phyloP scores from a whole-genome alignment of 2,329 filamentous ascomycete genomes.

The Biscogniauxia marginata region DNA sequence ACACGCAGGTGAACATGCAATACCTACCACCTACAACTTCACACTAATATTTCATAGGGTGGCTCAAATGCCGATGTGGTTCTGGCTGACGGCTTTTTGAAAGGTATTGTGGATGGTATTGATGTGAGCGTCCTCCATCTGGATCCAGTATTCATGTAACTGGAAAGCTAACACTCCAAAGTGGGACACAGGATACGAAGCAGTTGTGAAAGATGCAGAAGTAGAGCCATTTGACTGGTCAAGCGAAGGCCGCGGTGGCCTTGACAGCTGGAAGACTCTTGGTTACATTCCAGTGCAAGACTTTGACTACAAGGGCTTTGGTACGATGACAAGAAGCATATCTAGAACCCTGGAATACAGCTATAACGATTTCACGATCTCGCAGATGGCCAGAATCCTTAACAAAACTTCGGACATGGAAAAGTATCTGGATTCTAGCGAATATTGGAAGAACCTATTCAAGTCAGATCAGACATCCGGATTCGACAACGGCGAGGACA shows the following conservation, averaged over 20 bases:
- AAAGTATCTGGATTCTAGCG: constrained; percentile 58
- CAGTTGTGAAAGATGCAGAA: constrained; percentile 71
- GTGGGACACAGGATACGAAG: constrained; percentile 68
- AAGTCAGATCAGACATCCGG: constrained; percentile 56
- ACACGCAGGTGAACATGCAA: constrained; percentile 51
- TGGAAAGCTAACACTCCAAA: constrained; percentile 31
- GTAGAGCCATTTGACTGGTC: constrained; percentile 69
- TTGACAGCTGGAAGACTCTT: constrained; percentile 69
- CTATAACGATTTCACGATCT: constrained; percentile 73
- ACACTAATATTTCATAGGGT: constrained; percentile 45
- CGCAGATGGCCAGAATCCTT: constrained; percentile 58
- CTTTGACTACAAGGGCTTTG: constrained; percentile 64
- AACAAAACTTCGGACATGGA: constrained; percentile 54
- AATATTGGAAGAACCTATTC: constrained; percentile 68
- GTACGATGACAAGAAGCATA: constrained; percentile 67
- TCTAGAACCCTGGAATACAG: constrained; percentile 75
- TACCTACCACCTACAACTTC: not conserved
- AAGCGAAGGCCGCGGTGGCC: constrained; percentile 67
- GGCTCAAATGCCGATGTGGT: constrained; percentile 73
- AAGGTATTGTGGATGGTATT: constrained; percentile 60
- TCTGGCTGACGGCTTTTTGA: constrained; percentile 65
- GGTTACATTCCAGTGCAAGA: constrained; percentile 72
- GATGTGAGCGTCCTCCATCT: constrained; percentile 33
- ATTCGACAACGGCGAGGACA: constrained; percentile 54
- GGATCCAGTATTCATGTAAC: not conserved